A percentile compares a stretch with the other conserved stretches of the same genome.
Conservation (phyloP, 805 yeast genomes). For the Clavispora carvajalis region DNA sequence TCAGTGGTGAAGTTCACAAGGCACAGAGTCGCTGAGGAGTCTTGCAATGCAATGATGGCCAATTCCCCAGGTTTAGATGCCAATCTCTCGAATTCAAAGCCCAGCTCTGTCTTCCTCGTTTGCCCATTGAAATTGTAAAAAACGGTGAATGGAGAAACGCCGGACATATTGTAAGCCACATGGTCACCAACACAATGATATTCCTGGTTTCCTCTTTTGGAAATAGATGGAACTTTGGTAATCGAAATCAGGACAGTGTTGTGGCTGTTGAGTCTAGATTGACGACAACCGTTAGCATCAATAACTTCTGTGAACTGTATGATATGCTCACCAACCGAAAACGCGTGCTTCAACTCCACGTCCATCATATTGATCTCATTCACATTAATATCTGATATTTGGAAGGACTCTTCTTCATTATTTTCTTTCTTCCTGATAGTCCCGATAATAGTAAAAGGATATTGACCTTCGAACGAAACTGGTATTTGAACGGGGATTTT, state of each 20-base stretch:
- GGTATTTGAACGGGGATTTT: slow-evolving; percentile 40
- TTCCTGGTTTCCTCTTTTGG: slow-evolving; percentile 16
- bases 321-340: slow-evolving; percentile 67
- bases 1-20: slow-evolving; percentile 48
- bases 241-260: slow-evolving; percentile 52
- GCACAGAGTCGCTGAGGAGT: slow-evolving; percentile 69
- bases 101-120: slow-evolving; percentile 51
- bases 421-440: slow-evolving; percentile 56
- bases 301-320: slow-evolving; percentile 51
- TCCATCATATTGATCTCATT: slow-evolving; percentile 11
- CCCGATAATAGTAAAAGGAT: slow-evolving; percentile 58
- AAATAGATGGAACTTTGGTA: slow-evolving; percentile 72
- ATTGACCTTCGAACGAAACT: slow-evolving; percentile 49
- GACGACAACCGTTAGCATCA: slow-evolving; percentile 69
- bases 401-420: slow-evolving; percentile 35
- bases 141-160: slow-evolving; percentile 75
- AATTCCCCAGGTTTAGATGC: slow-evolving; percentile 83
- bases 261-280: slow-evolving; percentile 29
- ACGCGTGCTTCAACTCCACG: slow-evolving; percentile 21
- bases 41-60: slow-evolving; percentile 61
- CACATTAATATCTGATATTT: slow-evolving; percentile 28
- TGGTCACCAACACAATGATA: slow-evolving; percentile 93
- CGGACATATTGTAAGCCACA: slow-evolving; percentile 67
- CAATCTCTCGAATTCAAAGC: slow-evolving; percentile 48
- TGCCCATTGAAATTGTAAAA: slow-evolving; percentile 67